Percentiles rank a stretch among this genome's conserved stretches.
These are phyloP conservation scores for Cyclotella kingstonii DNA, from an alignment of 108 stramenopile species.

Conservation along the genomic window DNA sequence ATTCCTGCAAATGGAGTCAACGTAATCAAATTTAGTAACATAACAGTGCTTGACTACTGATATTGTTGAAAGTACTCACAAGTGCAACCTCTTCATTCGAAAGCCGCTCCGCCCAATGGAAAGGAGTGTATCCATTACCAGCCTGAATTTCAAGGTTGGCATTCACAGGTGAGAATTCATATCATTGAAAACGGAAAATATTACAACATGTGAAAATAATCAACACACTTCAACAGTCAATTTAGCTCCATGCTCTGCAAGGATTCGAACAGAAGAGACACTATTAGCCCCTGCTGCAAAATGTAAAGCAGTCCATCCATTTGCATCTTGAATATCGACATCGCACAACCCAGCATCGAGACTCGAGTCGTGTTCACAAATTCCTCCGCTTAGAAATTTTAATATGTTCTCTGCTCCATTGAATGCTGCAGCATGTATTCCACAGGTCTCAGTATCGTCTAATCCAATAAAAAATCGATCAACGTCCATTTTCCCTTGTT, in stretches of 20 bases:
- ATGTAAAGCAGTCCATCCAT: conserved; percentile 79
- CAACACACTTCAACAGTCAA: conserved; percentile 49
- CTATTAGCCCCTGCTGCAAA: conserved; percentile 74
- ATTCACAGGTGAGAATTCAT: too few relatives aligned
- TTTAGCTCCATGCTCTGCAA: conserved; percentile 62
- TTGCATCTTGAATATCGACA: conserved; percentile 60
- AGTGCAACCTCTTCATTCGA: conserved; percentile 59
- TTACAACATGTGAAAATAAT: not conserved
- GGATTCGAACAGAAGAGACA: conserved; percentile 42
- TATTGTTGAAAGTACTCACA: too few relatives aligned
- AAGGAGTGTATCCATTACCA: conserved; percentile 75
- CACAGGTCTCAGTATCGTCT: conserved; percentile 76
- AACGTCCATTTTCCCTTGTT: conserved; percentile 53
- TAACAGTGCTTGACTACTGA: not conserved
- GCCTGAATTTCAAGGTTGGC: too few relatives aligned
- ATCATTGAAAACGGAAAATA: not conserved
- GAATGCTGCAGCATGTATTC: conserved; percentile 77
- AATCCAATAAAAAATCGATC: conserved; percentile 65
- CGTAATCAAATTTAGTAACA: not conserved
- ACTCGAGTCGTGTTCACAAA: conserved; percentile 47
- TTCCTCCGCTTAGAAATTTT: conserved; percentile 61
- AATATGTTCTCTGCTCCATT: conserved; percentile 61
- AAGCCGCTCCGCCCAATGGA: conserved; percentile 73
- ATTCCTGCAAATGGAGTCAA: too few relatives aligned
- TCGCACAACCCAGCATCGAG: conserved; percentile 67